These are phyloP conservation scores for Auxenochlorella pyrenoidosa DNA, from an alignment of 139 green algal species.

Conservation along the genomic window DNA sequence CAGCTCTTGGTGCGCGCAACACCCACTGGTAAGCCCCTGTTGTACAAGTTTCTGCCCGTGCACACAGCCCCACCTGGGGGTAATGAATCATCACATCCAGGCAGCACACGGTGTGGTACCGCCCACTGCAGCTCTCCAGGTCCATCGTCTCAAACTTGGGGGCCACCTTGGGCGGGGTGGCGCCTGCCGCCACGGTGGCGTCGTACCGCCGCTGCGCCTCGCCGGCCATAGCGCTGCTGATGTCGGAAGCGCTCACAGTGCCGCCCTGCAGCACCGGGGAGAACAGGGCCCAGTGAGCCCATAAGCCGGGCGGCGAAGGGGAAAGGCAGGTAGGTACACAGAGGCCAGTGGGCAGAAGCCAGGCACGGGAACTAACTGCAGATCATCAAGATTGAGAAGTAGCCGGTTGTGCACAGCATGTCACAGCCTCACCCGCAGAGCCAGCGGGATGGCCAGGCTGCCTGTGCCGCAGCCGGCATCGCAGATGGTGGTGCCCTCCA, in stretches of 20 bases:
- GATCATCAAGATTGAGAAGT: too few relatives aligned
- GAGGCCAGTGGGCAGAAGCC: too few relatives aligned
- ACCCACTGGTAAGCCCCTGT: too few relatives aligned
- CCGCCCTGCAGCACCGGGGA: conserved; percentile 62
- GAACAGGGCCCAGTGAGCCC: background rate
- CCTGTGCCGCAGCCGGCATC: conserved; percentile 97
- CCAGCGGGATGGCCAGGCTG: conserved; percentile 84
- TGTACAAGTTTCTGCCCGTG: too few relatives aligned
- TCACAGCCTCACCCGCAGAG: conserved; percentile 54
- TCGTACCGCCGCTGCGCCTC: conserved; percentile 70
- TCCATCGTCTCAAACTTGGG: conserved; percentile 93
- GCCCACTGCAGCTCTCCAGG: conserved; percentile 85
- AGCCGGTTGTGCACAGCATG: background rate
- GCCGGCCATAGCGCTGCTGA: conserved; percentile 86
- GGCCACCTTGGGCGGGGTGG: conserved; percentile 41
- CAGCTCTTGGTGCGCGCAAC: too few relatives aligned
- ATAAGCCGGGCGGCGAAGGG: background rate
- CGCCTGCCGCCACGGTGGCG: conserved; percentile 48
- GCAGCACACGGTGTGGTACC: conserved; percentile 96
- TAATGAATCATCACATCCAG: conserved; percentile 99
- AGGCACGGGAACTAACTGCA: too few relatives aligned
- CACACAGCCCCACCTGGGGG: conserved; percentile 70
- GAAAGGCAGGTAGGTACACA: background rate
- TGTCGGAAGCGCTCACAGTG: conserved; percentile 89
- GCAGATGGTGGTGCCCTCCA: conserved; percentile 83